Evolutionary conservation across 2,329 filamentous ascomycete species (phyloP).

Genomic region (Talaromyces sp.): DNA sequence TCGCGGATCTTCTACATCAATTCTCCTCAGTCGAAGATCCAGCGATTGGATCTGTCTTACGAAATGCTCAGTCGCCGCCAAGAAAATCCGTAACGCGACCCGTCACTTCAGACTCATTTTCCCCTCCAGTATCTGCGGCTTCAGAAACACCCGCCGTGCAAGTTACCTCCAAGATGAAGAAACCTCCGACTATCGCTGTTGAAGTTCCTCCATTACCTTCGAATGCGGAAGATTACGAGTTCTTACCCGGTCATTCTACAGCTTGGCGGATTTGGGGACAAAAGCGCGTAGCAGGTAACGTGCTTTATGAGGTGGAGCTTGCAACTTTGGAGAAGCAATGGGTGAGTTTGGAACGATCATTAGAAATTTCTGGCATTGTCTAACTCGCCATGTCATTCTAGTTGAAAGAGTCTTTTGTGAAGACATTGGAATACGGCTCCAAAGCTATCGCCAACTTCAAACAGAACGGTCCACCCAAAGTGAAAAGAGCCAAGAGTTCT

Average conservation of each 20-base stretch:
- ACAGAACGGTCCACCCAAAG: conserved; percentile 18
- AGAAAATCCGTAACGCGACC: neutral
- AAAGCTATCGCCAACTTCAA: conserved; percentile 29
- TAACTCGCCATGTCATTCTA: conserved; percentile 21
- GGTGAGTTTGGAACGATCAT: conserved; percentile 27
- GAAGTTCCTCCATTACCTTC: conserved; percentile 31
- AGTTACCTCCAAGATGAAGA: neutral
- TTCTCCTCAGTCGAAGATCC: conserved; percentile 15
- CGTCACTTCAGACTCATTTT: neutral
- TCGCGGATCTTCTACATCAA: conserved; percentile 25
- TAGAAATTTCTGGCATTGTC: neutral
- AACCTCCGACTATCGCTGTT: conserved; percentile 26
- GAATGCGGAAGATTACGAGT: conserved; percentile 38
- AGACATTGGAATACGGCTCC: conserved; percentile 31
- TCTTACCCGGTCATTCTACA: conserved; percentile 40
- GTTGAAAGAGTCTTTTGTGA: conserved; percentile 31
- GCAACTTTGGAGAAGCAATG: conserved; percentile 37
- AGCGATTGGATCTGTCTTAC: neutral
- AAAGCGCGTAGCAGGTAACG: conserved; percentile 24
- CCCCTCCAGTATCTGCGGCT: neutral
- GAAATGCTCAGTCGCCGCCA: neutral
- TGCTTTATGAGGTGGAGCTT: conserved; percentile 35
- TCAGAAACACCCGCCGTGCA: neutral
- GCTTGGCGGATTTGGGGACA: conserved; percentile 35
- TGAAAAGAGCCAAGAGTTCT: neutral